Percentiles rank a stretch among this genome's conserved stretches.
These are phyloP conservation scores for Solanum chmielewskii DNA, from an alignment of 257 asterid genomes.

Conservation along the genomic window DNA sequence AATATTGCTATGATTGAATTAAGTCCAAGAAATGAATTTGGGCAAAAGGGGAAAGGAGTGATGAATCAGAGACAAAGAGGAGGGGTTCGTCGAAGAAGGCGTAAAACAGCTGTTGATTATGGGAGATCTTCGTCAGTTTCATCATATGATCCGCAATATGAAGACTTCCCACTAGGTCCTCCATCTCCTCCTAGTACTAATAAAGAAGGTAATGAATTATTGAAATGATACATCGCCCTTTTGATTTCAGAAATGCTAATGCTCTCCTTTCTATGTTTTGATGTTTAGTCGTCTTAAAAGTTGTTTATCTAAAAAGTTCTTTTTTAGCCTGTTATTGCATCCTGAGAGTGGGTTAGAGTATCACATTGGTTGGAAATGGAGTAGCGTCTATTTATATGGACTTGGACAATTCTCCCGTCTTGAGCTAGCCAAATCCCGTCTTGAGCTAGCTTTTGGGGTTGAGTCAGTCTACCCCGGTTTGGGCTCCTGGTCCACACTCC, in stretches of 20 bases:
- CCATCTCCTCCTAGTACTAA: slow-evolving; percentile 14
- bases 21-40: neutral
- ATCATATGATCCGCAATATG: slow-evolving; percentile 27
- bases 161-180: slow-evolving; percentile 10
- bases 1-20: slow-evolving; percentile 11
- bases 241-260: slow-evolving; percentile 19
- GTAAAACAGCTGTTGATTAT: slow-evolving; percentile 13
- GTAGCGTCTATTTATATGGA: neutral
- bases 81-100: slow-evolving; percentile 27
- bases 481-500: neutral
- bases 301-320: neutral
- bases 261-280: slow-evolving; percentile 32
- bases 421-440: neutral
- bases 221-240: slow-evolving; percentile 4
- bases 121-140: slow-evolving; percentile 29
- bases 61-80: slow-evolving; percentile 33
- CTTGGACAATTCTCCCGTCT: neutral
- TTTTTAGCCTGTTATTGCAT: neutral
- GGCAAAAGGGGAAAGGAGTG: slow-evolving; percentile 56
- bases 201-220: slow-evolving; percentile 13
- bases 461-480: neutral
- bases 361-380: neutral
- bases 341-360: neutral
- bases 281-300: slow-evolving; percentile 8
- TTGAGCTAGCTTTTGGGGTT: neutral